phyloP scores from a whole-genome alignment of 306 rosid genomes.

The Acacia acuminata region DNA sequence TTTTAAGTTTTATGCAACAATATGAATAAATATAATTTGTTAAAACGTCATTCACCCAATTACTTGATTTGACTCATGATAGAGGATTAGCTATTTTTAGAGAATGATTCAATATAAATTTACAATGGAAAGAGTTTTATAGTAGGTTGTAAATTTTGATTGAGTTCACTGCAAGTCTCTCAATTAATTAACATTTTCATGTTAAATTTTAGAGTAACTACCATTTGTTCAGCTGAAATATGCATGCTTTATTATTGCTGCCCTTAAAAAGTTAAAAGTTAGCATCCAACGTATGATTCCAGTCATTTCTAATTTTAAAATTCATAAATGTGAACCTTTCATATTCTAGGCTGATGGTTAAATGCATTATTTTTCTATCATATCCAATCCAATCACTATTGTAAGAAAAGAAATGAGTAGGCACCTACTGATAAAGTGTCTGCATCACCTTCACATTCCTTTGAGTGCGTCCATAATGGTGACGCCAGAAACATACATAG shows the following conservation, averaged over 20 bases:
- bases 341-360: neutral
- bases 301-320: neutral
- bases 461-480: neutral
- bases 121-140: neutral
- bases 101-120: neutral
- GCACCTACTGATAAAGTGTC: neutral
- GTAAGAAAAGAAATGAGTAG: neutral
- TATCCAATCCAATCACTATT: neutral
- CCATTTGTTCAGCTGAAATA: neutral
- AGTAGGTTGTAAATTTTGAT: neutral
- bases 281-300: neutral
- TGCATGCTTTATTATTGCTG: neutral
- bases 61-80: neutral
- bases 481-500: neutral
- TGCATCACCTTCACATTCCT: neutral
- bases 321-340: neutral
- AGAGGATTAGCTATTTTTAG: neutral
- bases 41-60: neutral
- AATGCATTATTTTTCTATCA: neutral
- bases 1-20: neutral
- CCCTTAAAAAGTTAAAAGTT: neutral
- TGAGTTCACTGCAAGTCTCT: neutral
- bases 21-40: slow-evolving; percentile 1
- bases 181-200: neutral
- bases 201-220: neutral